Evolutionary conservation across 768 basidiomycete species (phyloP), one percentile per base, ranked within the genome.

Genomic region (Porpolomopsis calyptriformis): DNA sequence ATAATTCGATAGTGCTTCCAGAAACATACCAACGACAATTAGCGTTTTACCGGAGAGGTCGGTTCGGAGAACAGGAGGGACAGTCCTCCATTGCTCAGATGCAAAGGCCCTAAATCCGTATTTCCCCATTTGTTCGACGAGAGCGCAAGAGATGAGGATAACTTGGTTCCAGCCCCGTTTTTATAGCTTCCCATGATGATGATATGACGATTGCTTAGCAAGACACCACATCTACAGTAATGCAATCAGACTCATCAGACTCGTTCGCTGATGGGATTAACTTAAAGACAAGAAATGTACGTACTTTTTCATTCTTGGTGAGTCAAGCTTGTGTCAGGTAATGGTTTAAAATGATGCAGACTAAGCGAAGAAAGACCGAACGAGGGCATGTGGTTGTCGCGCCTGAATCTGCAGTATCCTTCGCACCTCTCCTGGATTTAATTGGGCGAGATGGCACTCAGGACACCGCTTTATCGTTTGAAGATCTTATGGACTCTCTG

Each of bases 11-110:
- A 4, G 3, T 12, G 11, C 2, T 16, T 16, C n/a, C n/a, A 7
- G 14, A 40, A 3, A 20, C 39, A 20, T 20, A 18, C 66, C 68
- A 22, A 67, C 63, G 19, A 80, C 66, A 18, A 78, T 43, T n/a
- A 77, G 62, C 4, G 70, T 72, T 53, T 72, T 73, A 5, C 68
- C 70, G 8, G 56, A 53, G 18, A 77, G 58, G 48, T 72, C 66
- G 0, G 53, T 60, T 2, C 54, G 51, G 16, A 60, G 58, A 2
- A 69, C 61, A 3, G 62, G 59, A 6, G 63, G 61, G 9, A 61
- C 46, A 1, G 41, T 49, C 11, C 29, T 50, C 8, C 48, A 43
- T 40, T 67, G 64, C 4, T 53, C 55, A 33, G 33, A 37, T 34
- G 58, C 18, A n/a, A 49, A 49, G 4, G 23, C 46, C 16, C 23